A percentile compares a stretch with the other conserved stretches of the same genome.
phyloP scores from a whole-genome alignment of 139 green algal genomes.

The Deuterostichococcus epilithicus region DNA sequence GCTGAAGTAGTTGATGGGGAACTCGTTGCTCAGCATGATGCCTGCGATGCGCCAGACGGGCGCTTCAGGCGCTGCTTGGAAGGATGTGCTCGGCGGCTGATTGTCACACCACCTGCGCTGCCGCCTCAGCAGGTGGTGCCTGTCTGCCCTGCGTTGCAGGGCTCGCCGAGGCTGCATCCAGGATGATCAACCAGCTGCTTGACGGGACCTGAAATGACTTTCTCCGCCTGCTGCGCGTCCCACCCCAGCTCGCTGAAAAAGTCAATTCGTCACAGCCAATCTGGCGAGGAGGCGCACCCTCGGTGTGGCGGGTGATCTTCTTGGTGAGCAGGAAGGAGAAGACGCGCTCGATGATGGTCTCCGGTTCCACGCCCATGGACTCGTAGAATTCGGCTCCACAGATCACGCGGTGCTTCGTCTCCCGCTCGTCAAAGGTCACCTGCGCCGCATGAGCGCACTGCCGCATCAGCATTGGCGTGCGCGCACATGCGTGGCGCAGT shows the following conservation, averaged over 20 bases:
- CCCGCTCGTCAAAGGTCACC: conserved; percentile 50
- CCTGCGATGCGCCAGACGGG: conserved; percentile 24
- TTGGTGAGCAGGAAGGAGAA: conserved; percentile 61
- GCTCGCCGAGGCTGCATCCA: no score
- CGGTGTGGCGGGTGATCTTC: conserved; percentile 40
- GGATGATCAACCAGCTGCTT: no score
- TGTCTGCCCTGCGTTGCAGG: no score
- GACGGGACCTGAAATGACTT: no score
- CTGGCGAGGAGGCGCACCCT: conserved; percentile 18
- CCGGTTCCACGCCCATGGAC: conserved; percentile 33
- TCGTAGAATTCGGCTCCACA: conserved; percentile 71
- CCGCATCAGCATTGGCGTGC: no score
- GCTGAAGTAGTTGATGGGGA: conserved; percentile 90
- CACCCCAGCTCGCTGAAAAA: no score
- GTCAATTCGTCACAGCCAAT: background rate
- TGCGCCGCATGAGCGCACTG: background rate
- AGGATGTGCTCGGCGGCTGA: no score
- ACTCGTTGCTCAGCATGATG: conserved; percentile 63
- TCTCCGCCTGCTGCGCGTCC: no score
- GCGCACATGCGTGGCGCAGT: no score
- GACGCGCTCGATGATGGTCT: conserved; percentile 49
- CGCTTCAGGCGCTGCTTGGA: no score
- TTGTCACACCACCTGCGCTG: no score
- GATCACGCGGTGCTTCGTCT: conserved; percentile 71
- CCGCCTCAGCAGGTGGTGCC: no score